Base-by-base conservation (phyloP, 2,329 filamentous ascomycete species). In the Chaetomium globosum region DNA sequence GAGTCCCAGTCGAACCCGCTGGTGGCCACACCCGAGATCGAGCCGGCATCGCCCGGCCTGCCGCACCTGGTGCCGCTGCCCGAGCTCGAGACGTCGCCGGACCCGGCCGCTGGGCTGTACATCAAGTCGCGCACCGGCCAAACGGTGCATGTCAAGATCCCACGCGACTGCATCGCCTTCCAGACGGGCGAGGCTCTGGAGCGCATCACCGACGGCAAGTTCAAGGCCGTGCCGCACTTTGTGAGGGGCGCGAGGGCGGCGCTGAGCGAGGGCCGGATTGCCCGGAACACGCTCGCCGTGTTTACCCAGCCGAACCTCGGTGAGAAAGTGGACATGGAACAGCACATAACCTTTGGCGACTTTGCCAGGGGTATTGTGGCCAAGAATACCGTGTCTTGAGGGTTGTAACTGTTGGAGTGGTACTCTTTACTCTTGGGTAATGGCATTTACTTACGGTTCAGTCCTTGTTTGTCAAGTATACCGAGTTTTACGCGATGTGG, bases 241-340 rank as follows among this genome's bases (percentile, higher is more conserved):
- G 95, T 99, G 9, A 85, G 89, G 70, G 94, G 93, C 0, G 88
- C 90, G 4, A 83, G 85, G 69, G 81, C 85, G 1, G 83, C 82
- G 53, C 79, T 77, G 46, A 77, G 82, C 64, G 80, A 78, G 16
- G 81, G 80, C 1, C 79, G 80, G 31, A 83, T 93, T 66, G 90
- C 90, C 31, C 81, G 90, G 65, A 98, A 98, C 79, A 99, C 95
- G 10, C 79, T 99, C 70, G 95, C 95, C 0, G 93, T 98, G 10
- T 99, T 98, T 74, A 99, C 94, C 65, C 95, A 99, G 83, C 95
- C 95, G 28, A 97, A 97, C 79, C 77, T 98, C 66, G 90, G 86
- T 71, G 91, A 93, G 71, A 84, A 87, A 78, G 89, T 94, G 16
- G 91, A 94, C 73, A 83, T 86, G 65, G 81, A 85, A 74, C 82